phyloP scores from a whole-genome alignment of 2,329 filamentous ascomycete species.

The Thelonectria blattea region DNA sequence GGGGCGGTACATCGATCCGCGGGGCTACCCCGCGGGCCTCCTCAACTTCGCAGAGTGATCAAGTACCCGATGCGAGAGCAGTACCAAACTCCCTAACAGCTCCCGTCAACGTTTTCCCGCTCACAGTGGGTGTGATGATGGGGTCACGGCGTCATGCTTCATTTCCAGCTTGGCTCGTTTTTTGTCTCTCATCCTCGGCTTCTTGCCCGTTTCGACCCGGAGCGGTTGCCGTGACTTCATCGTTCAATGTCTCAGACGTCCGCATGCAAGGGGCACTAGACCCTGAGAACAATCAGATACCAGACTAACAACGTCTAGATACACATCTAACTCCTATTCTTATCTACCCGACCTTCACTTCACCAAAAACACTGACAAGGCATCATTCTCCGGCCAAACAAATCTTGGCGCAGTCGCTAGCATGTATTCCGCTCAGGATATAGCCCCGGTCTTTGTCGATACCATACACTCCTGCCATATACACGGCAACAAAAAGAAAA shows the following conservation, averaged over 20 bases:
- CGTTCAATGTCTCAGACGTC: conserved; percentile 26
- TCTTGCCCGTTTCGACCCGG: neutral
- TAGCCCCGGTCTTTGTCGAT: conserved; percentile 16
- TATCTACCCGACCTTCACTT: neutral
- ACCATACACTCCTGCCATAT: conserved; percentile 22
- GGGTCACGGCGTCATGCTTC: conserved; percentile 36
- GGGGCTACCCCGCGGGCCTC: neutral
- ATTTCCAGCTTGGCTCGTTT: neutral
- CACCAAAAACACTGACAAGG: neutral
- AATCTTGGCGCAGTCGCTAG: conserved; percentile 21
- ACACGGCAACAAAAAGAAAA: conserved; percentile 16
- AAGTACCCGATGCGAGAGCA: no score
- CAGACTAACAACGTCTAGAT: neutral
- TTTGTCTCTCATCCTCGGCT: neutral
- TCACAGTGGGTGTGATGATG: conserved; percentile 32
- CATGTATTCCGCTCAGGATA: conserved; percentile 25
- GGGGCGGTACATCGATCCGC: neutral
- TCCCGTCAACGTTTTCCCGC: no score
- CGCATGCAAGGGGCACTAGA: conserved; percentile 32
- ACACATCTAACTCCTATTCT: neutral
- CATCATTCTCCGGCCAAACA: conserved; percentile 14
- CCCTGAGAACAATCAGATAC: conserved; percentile 17
- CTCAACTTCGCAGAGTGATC: no score
- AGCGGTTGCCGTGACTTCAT: conserved; percentile 1
- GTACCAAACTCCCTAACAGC: no score